A percentile compares a stretch with the other conserved stretches of the same genome.
Evolutionary conservation across 495 filamentous ascomycete species (phyloP).

Genomic region (Neurospora sp.): DNA sequence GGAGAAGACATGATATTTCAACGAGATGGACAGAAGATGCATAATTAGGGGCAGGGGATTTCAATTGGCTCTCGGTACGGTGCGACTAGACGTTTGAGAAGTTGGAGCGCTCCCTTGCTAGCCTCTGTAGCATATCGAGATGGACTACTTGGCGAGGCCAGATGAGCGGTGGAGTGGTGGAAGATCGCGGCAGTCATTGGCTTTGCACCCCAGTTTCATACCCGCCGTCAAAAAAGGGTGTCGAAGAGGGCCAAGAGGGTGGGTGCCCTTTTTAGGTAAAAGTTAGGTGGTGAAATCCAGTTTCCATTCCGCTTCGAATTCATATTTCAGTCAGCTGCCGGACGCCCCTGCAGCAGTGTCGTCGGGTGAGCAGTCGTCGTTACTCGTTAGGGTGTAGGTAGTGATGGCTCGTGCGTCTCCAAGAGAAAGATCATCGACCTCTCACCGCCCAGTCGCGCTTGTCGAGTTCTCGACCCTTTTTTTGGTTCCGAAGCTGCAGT

Average conservation of each 20-base stretch:
- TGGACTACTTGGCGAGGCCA: slow-evolving; percentile 1
- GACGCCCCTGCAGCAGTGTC: not conserved
- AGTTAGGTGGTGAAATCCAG: not conserved
- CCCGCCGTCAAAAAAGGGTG: not conserved
- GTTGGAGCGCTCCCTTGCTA: not conserved
- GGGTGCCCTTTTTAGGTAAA: not conserved
- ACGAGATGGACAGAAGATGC: not conserved
- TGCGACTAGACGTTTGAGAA: not conserved
- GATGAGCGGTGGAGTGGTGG: slow-evolving; percentile 9
- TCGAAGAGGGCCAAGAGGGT: not conserved
- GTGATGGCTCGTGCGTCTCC: not conserved
- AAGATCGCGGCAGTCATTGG: slow-evolving; percentile 1
- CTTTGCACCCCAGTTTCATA: not conserved
- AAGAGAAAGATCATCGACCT: not conserved
- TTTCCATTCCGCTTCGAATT: not conserved
- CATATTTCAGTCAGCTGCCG: not conserved
- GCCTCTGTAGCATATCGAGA: not conserved
- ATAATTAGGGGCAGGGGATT: not conserved
- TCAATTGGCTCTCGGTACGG: not conserved
- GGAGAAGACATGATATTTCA: not conserved
- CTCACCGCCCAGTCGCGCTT: not conserved
- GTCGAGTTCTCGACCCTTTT: not conserved
- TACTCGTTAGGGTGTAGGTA: not conserved
- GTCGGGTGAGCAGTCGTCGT: not conserved
- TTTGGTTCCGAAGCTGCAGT: not conserved